Conservation (phyloP, 2,329 filamentous ascomycete species). For the Trichoderma polysporum region DNA sequence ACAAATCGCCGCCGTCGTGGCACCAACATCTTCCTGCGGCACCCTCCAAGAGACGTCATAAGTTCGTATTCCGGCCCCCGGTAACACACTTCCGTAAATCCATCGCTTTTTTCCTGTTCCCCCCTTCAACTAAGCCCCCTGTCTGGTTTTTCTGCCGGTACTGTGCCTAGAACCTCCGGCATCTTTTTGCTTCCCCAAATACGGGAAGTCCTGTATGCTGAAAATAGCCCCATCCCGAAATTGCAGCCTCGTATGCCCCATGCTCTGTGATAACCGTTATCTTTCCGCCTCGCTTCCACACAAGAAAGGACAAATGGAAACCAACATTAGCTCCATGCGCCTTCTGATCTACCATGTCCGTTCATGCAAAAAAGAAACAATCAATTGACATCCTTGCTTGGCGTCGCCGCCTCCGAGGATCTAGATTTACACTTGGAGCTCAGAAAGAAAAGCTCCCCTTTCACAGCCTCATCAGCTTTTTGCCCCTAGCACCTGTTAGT, state of each 20-base stretch:
- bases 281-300: neutral
- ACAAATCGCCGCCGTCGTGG: neutral
- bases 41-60: constrained; percentile 11
- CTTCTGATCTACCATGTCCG: neutral
- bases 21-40: neutral
- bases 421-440: neutral
- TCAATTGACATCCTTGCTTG: neutral
- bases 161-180: constrained; percentile 3
- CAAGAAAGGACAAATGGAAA: neutral
- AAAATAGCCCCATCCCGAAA: constrained; percentile 17
- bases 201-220: neutral
- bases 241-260: constrained; percentile 14
- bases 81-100: neutral
- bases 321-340: neutral
- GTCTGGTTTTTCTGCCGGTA: constrained; percentile 8
- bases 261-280: neutral
- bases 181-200: neutral
- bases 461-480: constrained; percentile 18
- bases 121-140: neutral
- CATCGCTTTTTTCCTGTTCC: neutral
- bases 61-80: constrained; percentile 20
- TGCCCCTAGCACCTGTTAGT: constrained; percentile 11
- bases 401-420: neutral
- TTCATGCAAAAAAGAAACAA: neutral
- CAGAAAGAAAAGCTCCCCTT: neutral